Percentiles rank a stretch among this genome's conserved stretches.
Evolutionary conservation across 1,284 basidiomycete genomes (phyloP).

Genomic region (Ceratobasidium sp.): DNA sequence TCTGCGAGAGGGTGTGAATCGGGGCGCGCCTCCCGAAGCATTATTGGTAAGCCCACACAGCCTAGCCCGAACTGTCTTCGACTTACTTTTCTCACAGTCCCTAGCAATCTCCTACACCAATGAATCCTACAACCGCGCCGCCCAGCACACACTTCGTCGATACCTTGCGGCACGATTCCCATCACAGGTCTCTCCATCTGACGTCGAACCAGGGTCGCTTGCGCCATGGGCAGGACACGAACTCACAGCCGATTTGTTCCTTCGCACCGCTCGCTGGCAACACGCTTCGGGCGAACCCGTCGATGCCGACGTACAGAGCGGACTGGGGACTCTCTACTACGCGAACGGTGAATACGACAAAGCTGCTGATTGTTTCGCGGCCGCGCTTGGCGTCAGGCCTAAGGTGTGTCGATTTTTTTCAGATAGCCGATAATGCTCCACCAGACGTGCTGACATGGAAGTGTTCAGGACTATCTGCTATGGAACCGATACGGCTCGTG

Average conservation of each 20-base stretch:
- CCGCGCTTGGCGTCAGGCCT: slow-evolving; percentile 84
- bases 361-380: slow-evolving; percentile 92
- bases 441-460: slow-evolving; percentile 16
- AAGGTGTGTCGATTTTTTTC: slow-evolving; percentile 60
- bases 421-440: slow-evolving; percentile 1
- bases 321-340: slow-evolving; percentile 94
- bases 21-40: slow-evolving; percentile 71
- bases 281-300: slow-evolving; percentile 74
- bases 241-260: slow-evolving; percentile 85
- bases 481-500: slow-evolving; percentile 98
- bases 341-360: slow-evolving; percentile 82
- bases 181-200: slow-evolving; percentile 65
- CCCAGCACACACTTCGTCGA: slow-evolving; percentile 88
- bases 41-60: slow-evolving; percentile 75
- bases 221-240: slow-evolving; percentile 89
- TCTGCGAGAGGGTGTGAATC: slow-evolving; percentile 74
- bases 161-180: slow-evolving; percentile 90
- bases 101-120: slow-evolving; percentile 98
- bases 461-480: slow-evolving; percentile 86
- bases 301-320: slow-evolving; percentile 95
- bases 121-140: slow-evolving; percentile 91
- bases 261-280: slow-evolving; percentile 86
- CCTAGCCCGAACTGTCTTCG: not conserved
- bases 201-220: slow-evolving; percentile 61
- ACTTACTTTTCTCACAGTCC: slow-evolving; percentile 67